phyloP scores from a whole-genome alignment of 768 basidiomycete genomes.

The Lentinula sp. region DNA sequence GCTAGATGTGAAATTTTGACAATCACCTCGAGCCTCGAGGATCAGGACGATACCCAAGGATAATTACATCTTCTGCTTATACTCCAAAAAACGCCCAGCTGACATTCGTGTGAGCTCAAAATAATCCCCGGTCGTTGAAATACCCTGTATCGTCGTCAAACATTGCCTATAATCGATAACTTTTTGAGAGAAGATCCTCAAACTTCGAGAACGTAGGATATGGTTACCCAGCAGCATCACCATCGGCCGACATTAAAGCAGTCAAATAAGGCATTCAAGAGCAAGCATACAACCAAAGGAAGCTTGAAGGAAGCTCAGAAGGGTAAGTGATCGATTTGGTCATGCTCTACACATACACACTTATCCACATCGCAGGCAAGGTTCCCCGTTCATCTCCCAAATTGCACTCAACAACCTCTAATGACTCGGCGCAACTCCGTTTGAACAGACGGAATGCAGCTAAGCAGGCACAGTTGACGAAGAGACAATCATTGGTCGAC shows the following conservation, averaged over 20 bases:
- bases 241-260: constrained; percentile 88
- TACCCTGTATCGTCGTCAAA: no score
- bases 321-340: constrained; percentile 35
- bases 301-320: constrained; percentile 80
- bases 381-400: constrained; percentile 52
- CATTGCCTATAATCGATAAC: no score
- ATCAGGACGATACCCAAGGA: no score
- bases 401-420: constrained; percentile 32
- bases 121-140: no score
- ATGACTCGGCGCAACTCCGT: constrained; percentile 60
- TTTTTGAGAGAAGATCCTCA: neutral
- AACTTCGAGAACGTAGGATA: constrained; percentile 10
- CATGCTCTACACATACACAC: neutral
- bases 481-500: constrained; percentile 61
- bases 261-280: constrained; percentile 28
- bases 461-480: constrained; percentile 74
- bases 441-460: constrained; percentile 79
- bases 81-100: no score
- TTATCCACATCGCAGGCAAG: constrained; percentile 38
- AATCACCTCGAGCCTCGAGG: no score
- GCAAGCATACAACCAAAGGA: constrained; percentile 83
- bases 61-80: no score
- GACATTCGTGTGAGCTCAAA: no score
- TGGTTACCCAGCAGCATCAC: constrained; percentile 56
- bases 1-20: no score